Evolutionary conservation across 2,329 filamentous ascomycete genomes (phyloP).

Genomic region (Penicillium sp.): DNA sequence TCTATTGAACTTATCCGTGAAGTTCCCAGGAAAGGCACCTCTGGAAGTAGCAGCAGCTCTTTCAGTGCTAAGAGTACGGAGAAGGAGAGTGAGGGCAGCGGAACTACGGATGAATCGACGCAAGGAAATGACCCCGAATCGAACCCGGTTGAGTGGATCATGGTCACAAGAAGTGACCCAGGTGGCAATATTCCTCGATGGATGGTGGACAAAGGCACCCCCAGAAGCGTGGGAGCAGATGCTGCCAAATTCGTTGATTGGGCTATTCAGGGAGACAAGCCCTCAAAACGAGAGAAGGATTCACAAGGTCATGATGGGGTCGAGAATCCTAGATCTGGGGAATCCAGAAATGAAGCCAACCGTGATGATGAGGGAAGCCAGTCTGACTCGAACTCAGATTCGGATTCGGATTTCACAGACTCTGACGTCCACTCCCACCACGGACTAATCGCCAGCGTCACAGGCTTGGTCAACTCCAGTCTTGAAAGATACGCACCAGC

Average conservation of each 20-base stretch:
- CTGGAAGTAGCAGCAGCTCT: constrained; percentile 2
- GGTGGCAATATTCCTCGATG: constrained; percentile 85
- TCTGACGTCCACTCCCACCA: constrained; percentile 28
- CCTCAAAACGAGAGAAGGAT: constrained; percentile 32
- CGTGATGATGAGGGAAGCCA: constrained; percentile 5
- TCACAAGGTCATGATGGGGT: neutral
- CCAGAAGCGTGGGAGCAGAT: constrained; percentile 74
- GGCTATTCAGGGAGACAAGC: constrained; percentile 58
- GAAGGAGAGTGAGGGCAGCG: constrained; percentile 27
- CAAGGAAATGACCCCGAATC: constrained; percentile 50
- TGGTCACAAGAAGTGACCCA: constrained; percentile 86
- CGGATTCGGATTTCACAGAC: constrained; percentile 5
- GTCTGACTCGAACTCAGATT: neutral
- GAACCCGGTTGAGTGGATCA: constrained; percentile 82
- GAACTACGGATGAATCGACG: constrained; percentile 17
- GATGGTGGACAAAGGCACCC: constrained; percentile 87
- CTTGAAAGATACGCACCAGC: constrained; percentile 54
- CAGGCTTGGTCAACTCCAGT: constrained; percentile 38
- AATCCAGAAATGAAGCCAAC: constrained; percentile 5
- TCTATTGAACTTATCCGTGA: constrained; percentile 90
- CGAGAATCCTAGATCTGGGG: neutral
- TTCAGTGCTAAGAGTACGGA: neutral
- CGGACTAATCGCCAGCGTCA: constrained; percentile 38
- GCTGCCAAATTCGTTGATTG: constrained; percentile 80
- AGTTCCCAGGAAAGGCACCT: constrained; percentile 52